Evolutionary conservation across 2,329 filamentous ascomycete genomes (phyloP), one percentile per base, ranked within the genome.

Genomic region (Penicillium polonicum): DNA sequence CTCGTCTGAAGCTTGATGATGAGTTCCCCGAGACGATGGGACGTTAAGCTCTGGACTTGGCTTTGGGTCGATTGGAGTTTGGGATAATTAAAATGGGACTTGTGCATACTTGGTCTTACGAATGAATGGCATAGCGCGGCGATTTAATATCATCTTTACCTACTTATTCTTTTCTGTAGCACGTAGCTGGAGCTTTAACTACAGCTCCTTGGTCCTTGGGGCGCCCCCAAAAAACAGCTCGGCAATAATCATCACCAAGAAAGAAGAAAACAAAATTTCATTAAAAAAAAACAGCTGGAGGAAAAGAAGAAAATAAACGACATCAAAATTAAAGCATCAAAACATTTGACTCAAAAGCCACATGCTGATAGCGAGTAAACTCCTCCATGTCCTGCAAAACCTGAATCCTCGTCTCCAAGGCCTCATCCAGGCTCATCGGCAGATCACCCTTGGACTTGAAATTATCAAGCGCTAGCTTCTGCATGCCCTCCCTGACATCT

Each of bases 1-100:
- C 96, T 59, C 83, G 90, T 57, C 80, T 99, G 77, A 90, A 93
- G 79, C 78, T 99, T 64, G 91, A 91, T 69, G 94, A 99, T 72
- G 91, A 97, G 77, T 99, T 99, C 74, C 92, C 92, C 5, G 74
- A 77, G 57, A 70, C 67, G 39, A 74, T 71, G 63, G 75, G 74
- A 29, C 68, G 68, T 50, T 77, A 67, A 50, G 25, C 27, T 27
- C 35, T 21, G 29, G 25, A 44, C 13, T 42, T 33, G 23, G 19
- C 5, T 58, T 29, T 43, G 13, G 53, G 52, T 38, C 45, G 21
- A 31, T 46, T 38, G 43, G 48, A 59, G 55, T 63, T 61, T 46
- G 49, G 57, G 57, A 48, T 53, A 23, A 44, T 54, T 7, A 55
- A 55, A 60, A 65, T 46, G 52, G 53, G 52, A 50, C 42, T 49